phyloP scores from a whole-genome alignment of 2,329 filamentous ascomycete species.

The Paramyrothecium sp. region DNA sequence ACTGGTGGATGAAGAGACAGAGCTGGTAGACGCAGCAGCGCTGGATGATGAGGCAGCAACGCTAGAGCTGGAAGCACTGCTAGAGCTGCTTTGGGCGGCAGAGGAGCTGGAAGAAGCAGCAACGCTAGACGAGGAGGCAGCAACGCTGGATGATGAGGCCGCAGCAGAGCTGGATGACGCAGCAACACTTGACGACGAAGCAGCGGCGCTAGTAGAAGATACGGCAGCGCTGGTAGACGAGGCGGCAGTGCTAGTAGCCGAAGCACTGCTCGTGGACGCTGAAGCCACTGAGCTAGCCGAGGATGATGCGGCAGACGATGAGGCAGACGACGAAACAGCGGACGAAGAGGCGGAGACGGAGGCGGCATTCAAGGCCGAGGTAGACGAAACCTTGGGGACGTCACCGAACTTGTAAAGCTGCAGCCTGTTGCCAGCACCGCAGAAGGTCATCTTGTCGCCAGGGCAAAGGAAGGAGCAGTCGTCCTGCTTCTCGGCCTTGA shows the following conservation, averaged over 20 bases:
- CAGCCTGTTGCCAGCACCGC: slow-evolving; percentile 30
- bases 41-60: slow-evolving; percentile 4
- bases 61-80: neutral
- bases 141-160: neutral
- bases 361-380: slow-evolving; percentile 3
- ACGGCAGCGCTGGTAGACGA: neutral
- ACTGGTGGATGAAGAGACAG: slow-evolving; percentile 1
- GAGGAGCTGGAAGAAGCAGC: neutral
- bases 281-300: neutral
- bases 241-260: neutral
- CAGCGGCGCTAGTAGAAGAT: neutral
- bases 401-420: slow-evolving; percentile 25
- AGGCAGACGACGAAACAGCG: neutral
- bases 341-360: neutral
- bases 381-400: neutral
- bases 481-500: slow-evolving; percentile 21
- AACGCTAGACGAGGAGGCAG: neutral
- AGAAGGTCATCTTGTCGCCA: slow-evolving; percentile 29
- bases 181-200: neutral
- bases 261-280: neutral
- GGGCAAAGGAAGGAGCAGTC: slow-evolving; percentile 32
- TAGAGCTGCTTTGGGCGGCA: neutral
- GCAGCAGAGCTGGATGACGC: neutral
- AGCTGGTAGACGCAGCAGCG: slow-evolving; percentile 1
- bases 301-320: neutral